A percentile compares a stretch with the other conserved stretches of the same genome.
phyloP scores from a whole-genome alignment of 2,329 filamentous ascomycete species.

The Colletotrichum siamense region DNA sequence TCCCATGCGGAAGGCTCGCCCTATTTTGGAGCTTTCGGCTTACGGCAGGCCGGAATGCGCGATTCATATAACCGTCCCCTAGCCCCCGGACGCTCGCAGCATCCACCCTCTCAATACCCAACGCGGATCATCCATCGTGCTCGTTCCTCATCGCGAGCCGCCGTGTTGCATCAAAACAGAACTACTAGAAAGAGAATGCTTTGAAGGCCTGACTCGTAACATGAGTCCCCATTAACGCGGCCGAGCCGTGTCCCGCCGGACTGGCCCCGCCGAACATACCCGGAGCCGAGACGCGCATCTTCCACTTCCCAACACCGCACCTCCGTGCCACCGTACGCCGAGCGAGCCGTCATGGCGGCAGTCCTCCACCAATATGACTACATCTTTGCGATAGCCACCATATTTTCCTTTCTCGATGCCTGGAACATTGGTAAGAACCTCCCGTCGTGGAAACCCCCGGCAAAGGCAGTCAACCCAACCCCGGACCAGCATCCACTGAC shows the following conservation, averaged over 20 bases:
- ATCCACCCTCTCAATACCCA: not conserved
- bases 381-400: constrained; percentile 66
- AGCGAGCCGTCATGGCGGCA: constrained; percentile 31
- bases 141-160: not conserved
- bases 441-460: constrained; percentile 70
- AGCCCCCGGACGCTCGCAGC: not conserved
- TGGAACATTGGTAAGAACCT: constrained; percentile 73
- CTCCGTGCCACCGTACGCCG: not conserved
- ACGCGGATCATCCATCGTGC: not conserved
- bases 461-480: constrained; percentile 27
- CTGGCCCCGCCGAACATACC: not conserved
- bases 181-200: not conserved
- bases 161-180: not conserved
- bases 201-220: not conserved
- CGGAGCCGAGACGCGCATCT: not conserved
- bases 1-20: not conserved
- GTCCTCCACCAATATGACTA: constrained; percentile 62
- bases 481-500: not conserved
- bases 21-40: not conserved
- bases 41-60: not conserved
- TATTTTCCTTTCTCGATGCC: constrained; percentile 70
- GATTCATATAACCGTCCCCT: not conserved
- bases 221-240: not conserved
- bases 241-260: not conserved
- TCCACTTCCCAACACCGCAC: not conserved